A percentile compares a stretch with the other conserved stretches of the same genome.
Evolutionary conservation across 1,284 basidiomycete genomes (phyloP).

Genomic region (Cystobasidium pallidum): DNA sequence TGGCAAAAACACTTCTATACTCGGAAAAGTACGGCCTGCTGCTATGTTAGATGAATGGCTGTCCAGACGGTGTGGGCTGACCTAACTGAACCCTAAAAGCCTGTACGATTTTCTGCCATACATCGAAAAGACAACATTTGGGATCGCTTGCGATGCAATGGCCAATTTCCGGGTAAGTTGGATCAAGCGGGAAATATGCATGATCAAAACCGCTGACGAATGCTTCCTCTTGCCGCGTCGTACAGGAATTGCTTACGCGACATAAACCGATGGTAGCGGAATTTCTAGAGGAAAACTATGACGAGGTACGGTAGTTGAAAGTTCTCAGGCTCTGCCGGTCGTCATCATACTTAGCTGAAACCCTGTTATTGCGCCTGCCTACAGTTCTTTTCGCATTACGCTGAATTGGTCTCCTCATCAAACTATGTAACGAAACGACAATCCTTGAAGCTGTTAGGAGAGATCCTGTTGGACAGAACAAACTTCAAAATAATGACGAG

Average conservation of each 20-base stretch:
- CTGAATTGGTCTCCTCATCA: slow-evolving; percentile 82
- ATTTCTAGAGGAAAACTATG: slow-evolving; percentile 95
- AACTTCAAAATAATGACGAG: slow-evolving; percentile 98
- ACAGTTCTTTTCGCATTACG: slow-evolving; percentile 94
- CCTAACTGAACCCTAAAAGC: too few relatives aligned
- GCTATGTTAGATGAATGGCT: too few relatives aligned
- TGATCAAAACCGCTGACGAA: too few relatives aligned
- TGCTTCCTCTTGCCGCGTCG: too few relatives aligned
- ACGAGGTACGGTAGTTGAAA: slow-evolving; percentile 73
- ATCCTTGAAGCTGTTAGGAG: slow-evolving; percentile 94
- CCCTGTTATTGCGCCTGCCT: not conserved
- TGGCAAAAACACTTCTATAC: slow-evolving; percentile 87
- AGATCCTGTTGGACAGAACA: slow-evolving; percentile 93
- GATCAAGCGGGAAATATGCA: too few relatives aligned
- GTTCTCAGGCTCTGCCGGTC: too few relatives aligned
- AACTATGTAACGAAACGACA: slow-evolving; percentile 99
- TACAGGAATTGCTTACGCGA: slow-evolving; percentile 82
- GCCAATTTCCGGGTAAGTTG: slow-evolving; percentile 83
- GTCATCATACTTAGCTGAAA: too few relatives aligned
- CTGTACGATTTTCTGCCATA: slow-evolving; percentile 97
- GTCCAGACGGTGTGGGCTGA: too few relatives aligned
- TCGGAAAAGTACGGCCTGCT: slow-evolving; percentile 85
- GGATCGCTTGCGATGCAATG: slow-evolving; percentile 96
- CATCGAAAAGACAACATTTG: slow-evolving; percentile 97
- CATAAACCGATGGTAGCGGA: slow-evolving; percentile 97